Evolutionary conservation across 345 rosid species (phyloP).

Genomic region (Eucalyptus polybractea): DNA sequence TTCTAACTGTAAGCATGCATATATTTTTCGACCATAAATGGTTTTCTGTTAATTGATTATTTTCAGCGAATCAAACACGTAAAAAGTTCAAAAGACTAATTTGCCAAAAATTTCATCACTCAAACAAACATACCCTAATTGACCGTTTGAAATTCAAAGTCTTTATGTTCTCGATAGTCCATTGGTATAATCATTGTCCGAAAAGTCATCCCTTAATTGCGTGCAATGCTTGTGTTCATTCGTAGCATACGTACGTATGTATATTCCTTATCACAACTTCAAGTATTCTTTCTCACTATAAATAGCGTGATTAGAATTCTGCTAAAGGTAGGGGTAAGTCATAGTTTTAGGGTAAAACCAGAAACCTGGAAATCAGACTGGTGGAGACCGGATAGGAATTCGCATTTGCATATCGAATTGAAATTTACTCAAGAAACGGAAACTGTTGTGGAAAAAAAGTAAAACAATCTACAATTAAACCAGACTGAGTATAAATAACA

Average conservation of each 20-base stretch:
- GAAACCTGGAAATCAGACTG: too few relatives aligned
- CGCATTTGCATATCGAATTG: not conserved
- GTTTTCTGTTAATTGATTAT: too few relatives aligned
- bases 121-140: not conserved
- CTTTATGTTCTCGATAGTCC: not conserved
- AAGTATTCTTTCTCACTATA: not conserved
- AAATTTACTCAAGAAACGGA: not conserved
- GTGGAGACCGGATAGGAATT: too few relatives aligned
- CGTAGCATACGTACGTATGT: not conserved
- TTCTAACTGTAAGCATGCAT: not conserved
- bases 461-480: not conserved
- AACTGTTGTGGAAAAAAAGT: not conserved
- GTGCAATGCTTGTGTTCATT: not conserved
- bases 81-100: not conserved
- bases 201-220: not conserved
- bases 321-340: not conserved
- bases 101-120: too few relatives aligned
- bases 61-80: accelerated
- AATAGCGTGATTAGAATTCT: not conserved
- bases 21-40: too few relatives aligned
- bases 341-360: too few relatives aligned
- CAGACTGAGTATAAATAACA: not conserved
- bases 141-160: too few relatives aligned
- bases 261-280: not conserved
- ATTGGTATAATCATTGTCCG: not conserved